Base-by-base conservation (phyloP, 2,329 filamentous ascomycete species). In the Cercospora sp. region DNA sequence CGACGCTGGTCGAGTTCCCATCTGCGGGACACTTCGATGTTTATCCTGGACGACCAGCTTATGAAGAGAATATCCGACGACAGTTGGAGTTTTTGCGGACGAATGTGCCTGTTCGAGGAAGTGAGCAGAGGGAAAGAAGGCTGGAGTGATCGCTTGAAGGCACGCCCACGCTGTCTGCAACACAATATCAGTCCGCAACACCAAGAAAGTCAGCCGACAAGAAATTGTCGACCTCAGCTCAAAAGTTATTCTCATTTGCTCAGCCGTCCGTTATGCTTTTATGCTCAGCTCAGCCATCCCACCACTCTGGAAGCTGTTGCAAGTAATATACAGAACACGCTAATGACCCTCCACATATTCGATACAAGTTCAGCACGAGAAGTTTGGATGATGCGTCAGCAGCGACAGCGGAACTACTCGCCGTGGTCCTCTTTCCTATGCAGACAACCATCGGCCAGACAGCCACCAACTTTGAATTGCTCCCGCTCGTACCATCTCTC, bases 401-500 rank as follows among this genome's bases (percentile, higher is more conserved):
- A 16, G 55, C 18, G 8, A 18, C 7, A 26, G 36, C 33, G n/a
- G 20, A 42, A 16, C 33, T 42, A 31, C 20, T 64, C 45, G 16
- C n/a, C 53, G 23, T 58, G 53, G 20, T 64, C 59, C 31, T 64
- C 30, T 39, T 39, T 42, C 30, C 48, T 64, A 64, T 64, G 62
- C 20, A 42, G 51, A 57, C 61, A 67, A 10, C 62, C 18, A 48
- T 63, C 63, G 26, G 63, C 30, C 18, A 68, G 51, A 55, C 48
- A 63, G 7, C 63, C 67, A 12, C 63, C 58, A 7, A 65, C 36
- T 18, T 53, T 61, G 20, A 65, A 66, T 9, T 65, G 67, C 31
- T 60, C 59, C 23, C 63, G 57, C 30, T 67, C 66, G 23, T 65
- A 67, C 62, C 66, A 67, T 39, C 58, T 33, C 20, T 61, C 45